A percentile compares a stretch with the other conserved stretches of the same genome.
Conservation (phyloP, 768 basidiomycete species). For the Termitomyces sp. region DNA sequence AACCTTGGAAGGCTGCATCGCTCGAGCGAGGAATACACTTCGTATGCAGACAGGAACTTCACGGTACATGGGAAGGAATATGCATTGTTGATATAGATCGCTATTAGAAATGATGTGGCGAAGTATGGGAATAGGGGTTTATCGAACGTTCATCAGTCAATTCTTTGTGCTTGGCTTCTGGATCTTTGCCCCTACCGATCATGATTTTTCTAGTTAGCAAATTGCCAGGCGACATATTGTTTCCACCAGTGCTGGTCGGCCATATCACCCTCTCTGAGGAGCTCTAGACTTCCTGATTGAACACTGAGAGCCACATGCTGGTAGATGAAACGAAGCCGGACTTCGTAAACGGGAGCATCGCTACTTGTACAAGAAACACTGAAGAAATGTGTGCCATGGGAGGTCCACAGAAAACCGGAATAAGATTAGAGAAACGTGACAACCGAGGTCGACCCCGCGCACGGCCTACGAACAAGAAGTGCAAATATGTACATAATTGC, state of each 20-base stretch:
- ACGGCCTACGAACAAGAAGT: too few species aligned
- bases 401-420: too few species aligned
- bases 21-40: slow-evolving; percentile 27
- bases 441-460: too few species aligned
- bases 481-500: background rate
- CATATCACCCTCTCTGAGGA: background rate
- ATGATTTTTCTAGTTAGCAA: background rate
- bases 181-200: background rate
- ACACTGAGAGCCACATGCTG: background rate
- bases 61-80: background rate
- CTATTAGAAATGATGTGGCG: background rate
- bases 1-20: slow-evolving; percentile 25
- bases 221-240: background rate
- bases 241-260: background rate
- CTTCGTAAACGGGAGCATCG: background rate
- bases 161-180: background rate
- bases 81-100: background rate
- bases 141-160: background rate
- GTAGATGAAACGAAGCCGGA: background rate
- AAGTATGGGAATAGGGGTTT: background rate
- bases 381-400: background rate
- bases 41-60: slow-evolving; percentile 30
- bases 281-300: background rate
- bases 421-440: background rate
- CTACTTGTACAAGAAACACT: background rate